Conservation (phyloP, 345 rosid species). For the Eucalyptus erythrocorys region DNA sequence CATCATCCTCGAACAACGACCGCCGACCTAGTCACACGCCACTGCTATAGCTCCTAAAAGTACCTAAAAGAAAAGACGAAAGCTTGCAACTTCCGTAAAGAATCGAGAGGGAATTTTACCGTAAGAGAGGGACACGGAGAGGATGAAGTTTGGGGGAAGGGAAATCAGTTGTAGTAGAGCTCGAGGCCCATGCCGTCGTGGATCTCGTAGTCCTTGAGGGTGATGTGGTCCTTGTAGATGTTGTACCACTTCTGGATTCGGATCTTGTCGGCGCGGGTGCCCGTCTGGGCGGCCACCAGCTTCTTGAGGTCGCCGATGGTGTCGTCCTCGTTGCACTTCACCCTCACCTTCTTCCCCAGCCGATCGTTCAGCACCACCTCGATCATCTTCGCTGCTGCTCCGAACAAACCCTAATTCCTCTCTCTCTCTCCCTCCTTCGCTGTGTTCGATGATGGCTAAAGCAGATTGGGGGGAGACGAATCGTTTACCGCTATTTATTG, state of each 20-base stretch:
- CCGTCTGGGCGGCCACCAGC: slow-evolving; percentile 75
- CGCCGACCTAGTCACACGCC: not conserved
- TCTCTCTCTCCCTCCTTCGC: not conserved
- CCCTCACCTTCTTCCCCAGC: slow-evolving; percentile 68
- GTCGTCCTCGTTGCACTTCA: slow-evolving; percentile 75
- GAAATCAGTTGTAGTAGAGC: slow-evolving; percentile 48
- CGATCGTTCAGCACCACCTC: slow-evolving; percentile 75
- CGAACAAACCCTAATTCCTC: not conserved
- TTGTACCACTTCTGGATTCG: slow-evolving; percentile 55
- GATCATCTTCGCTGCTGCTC: slow-evolving; percentile 25
- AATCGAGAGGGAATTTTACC: too few relatives aligned
- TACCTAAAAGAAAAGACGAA: too few relatives aligned
- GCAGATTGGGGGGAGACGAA: not conserved
- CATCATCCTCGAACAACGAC: too few relatives aligned
- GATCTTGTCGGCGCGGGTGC: slow-evolving; percentile 35
- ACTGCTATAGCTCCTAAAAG: not conserved
- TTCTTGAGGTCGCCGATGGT: slow-evolving; percentile 78
- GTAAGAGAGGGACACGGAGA: not conserved
- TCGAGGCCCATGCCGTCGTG: slow-evolving; percentile 81
- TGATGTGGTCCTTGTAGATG: slow-evolving; percentile 62
- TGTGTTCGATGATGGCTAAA: not conserved
- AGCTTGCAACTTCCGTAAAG: too few relatives aligned
- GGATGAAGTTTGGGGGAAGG: not conserved
- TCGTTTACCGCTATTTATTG: not conserved
- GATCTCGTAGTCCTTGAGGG: slow-evolving; percentile 68